Base-by-base conservation (phyloP, 192 early-diverging fungal genomes). In the Rhizoclosmatium sp. region DNA sequence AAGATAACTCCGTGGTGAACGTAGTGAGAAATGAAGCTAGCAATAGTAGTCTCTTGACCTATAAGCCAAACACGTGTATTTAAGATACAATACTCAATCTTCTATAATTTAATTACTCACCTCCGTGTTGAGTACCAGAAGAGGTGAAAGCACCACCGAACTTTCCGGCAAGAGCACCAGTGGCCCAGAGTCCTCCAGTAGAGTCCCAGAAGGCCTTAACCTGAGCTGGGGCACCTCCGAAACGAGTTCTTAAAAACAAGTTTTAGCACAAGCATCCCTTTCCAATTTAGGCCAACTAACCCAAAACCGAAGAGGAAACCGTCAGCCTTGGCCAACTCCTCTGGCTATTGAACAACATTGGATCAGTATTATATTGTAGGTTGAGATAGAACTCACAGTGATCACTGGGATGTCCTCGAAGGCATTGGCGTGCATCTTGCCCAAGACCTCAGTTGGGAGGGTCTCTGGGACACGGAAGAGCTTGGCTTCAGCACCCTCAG, bases 1-100 rank as follows among this genome's bases (percentile, higher is more conserved):
- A 86, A 96, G 65, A 89, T 85, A 58, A 96, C 89, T 42, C 94
- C 95, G 79, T 94, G 94, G 85, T 95, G 93, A 4, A 87, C 89
- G 48, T 94, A 85, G 81, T 89, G 87, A 0, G 93, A 86, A 39
- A 95, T 70, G 54, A 93, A 83, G 42, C 88, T 89, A 4, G 92
- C 75, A 44, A 90, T 88, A 3, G 93, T 94, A 44, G 87, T 88
- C 79, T 96, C 94, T 85, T 94, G 93, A 23, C 94, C 94, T 31
- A 31, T 31, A 31, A 31, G 0, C 31, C 31, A 31, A 31, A 31
- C 31, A 31, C 31, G 31, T 31, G 31, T 31, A 0, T 31, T 31
- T 31, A n/a, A n/a, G n/a, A n/a, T n/a, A n/a, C n/a, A n/a, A n/a
- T n/a, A n/a, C n/a, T n/a, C n/a, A n/a, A n/a, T n/a, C n/a, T n/a